phyloP scores from a whole-genome alignment of 2,329 filamentous ascomycete species.

The Ophiostoma sp. region DNA sequence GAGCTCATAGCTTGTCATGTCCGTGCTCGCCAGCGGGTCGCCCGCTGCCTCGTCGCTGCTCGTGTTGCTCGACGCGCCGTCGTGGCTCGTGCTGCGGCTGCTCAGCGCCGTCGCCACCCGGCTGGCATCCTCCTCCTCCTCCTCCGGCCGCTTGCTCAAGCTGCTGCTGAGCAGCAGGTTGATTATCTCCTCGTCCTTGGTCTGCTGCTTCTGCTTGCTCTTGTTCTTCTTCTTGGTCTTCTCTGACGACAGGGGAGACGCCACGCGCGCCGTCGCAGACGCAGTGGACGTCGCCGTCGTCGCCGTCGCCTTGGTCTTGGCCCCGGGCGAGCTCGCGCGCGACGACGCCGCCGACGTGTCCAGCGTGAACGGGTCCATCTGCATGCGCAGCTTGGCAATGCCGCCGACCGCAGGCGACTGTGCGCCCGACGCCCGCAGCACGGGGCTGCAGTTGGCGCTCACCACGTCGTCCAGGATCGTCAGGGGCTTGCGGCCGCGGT shows the following conservation, averaged over 20 bases:
- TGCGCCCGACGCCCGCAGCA: conserved; percentile 46
- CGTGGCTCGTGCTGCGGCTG: conserved; percentile 55
- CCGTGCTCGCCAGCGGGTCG: conserved; percentile 54
- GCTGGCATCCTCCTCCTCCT: conserved; percentile 36
- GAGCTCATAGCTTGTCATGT: conserved; percentile 71
- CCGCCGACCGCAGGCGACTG: conserved; percentile 60
- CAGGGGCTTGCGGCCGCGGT: conserved; percentile 36
- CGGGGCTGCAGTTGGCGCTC: conserved; percentile 59
- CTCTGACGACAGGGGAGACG: conserved; percentile 18
- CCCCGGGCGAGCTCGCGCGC: conserved; percentile 45
- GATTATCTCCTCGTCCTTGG: neutral
- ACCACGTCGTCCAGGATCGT: conserved; percentile 51
- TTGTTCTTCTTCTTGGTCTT: neutral
- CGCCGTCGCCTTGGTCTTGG: conserved; percentile 33
- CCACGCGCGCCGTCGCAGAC: conserved; percentile 4
- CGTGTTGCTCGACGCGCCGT: conserved; percentile 52
- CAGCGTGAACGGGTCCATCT: conserved; percentile 73
- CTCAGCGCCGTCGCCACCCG: conserved; percentile 38
- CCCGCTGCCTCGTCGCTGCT: conserved; percentile 51
- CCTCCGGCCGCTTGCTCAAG: neutral
- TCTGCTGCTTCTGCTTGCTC: neutral
- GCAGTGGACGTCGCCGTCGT: conserved; percentile 24
- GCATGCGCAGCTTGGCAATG: conserved; percentile 75
- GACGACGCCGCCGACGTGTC: conserved; percentile 44
- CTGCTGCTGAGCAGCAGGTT: neutral